Base-by-base conservation (phyloP, 2,329 filamentous ascomycete species). In the Trichophyton schoenleinii region DNA sequence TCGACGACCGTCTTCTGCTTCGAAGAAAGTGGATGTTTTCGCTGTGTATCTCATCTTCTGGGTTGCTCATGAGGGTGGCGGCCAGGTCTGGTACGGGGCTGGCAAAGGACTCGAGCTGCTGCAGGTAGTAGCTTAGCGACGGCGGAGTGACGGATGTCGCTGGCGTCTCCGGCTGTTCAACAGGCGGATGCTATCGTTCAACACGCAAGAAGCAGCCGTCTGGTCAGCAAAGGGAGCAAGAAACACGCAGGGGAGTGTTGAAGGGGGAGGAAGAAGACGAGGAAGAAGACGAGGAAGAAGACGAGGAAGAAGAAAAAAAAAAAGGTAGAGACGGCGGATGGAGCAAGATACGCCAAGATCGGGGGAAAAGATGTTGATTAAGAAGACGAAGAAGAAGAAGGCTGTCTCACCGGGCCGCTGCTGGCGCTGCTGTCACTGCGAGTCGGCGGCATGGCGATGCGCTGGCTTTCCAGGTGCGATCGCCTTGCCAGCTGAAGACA, bases 21-120 rank as follows among this genome's bases (percentile, higher is more conserved):
- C 80, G 77, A 60, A 83, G 72, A 64, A 81, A 81, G 68, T 70
- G 77, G 65, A 79, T 71, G 70, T 81, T 81, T 63, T 78, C 79
- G 68, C 78, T 71, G 58, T 77, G 70, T 61, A 72, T 75, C 64
- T 76, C 75, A 66, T 80, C 74, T 66, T 75, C 76, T 48, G 72
- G 72, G 62, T 73, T 72, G 20, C 74, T 78, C 64, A 75, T 76
- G 49, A 81, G 72, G 46, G 79, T 80, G 44, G 77, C 71, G 58
- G 80, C 78, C 62, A 81, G 74, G 66, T 80, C 78, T 61, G 79
- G 74, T 46, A 79, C 76, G 57, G 80, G 76, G 66, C 75, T 78
- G 66, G 78, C 73, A 63, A 80, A 72, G 60, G 74, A 71, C 66
- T 73, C 75, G 62, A 78, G 72, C 61, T 77, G 75, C 60, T 77